Percentiles rank a stretch among this genome's conserved stretches.
phyloP scores from a whole-genome alignment of 1,284 basidiomycete genomes.

The Leccinum colubrinum region DNA sequence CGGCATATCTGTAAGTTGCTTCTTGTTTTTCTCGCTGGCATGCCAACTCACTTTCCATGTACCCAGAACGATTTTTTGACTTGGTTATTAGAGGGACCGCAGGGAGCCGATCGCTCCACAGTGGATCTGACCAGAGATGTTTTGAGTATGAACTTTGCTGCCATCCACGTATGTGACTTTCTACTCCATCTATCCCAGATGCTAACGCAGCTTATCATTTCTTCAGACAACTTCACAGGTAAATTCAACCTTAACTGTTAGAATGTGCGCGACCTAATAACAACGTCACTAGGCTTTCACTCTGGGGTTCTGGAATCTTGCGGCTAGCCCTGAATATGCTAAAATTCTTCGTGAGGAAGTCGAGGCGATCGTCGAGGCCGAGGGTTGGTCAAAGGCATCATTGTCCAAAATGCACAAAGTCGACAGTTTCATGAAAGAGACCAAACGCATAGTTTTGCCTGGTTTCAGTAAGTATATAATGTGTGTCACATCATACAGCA shows the following conservation, averaged over 20 bases:
- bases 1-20: conserved; percentile 35
- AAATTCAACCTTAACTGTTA: background rate
- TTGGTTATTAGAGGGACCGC: conserved; percentile 43
- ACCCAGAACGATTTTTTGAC: conserved; percentile 40
- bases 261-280: background rate
- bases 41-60: background rate
- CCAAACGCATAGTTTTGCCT: conserved; percentile 34
- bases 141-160: conserved; percentile 39
- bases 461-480: conserved; percentile 22
- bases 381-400: conserved; percentile 45
- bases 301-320: conserved; percentile 37
- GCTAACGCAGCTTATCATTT: background rate
- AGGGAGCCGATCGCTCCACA: conserved; percentile 28
- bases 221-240: conserved; percentile 14
- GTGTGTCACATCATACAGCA: background rate
- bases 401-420: conserved; percentile 41
- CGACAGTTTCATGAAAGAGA: conserved; percentile 49
- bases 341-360: conserved; percentile 43
- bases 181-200: background rate
- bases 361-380: conserved; percentile 33
- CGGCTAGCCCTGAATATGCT: conserved; percentile 38
- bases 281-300: conserved; percentile 26
- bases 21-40: background rate
- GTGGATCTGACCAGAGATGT: conserved; percentile 33
- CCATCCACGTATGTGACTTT: conserved; percentile 33